Conservation (phyloP, 2,329 filamentous ascomycete genomes). For the Byssothecium circinans region DNA sequence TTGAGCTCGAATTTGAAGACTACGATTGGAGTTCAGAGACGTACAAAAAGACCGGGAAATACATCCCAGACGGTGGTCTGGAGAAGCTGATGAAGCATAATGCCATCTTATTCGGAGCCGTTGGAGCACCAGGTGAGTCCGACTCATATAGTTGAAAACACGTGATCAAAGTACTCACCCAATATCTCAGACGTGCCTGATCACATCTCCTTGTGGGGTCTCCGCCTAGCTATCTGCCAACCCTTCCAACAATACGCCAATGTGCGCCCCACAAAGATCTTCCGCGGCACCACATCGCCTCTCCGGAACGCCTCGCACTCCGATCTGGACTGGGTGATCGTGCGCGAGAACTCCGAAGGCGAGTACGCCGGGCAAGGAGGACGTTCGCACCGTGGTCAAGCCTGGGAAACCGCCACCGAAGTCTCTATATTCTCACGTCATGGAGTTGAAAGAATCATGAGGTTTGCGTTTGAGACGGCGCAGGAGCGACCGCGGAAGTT, state of each 20-base stretch:
- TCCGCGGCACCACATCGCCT: conserved; percentile 62
- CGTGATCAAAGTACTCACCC: not conserved
- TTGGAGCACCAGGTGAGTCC: conserved; percentile 59
- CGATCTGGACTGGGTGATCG: conserved; percentile 67
- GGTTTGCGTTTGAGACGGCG: conserved; percentile 65
- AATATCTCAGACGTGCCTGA: conserved; percentile 52
- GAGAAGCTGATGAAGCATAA: conserved; percentile 62
- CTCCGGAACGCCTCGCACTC: conserved; percentile 57
- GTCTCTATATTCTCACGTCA: conserved; percentile 65
- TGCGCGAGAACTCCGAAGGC: conserved; percentile 68
- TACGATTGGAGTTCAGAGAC: conserved; percentile 69
- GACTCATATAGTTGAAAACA: not conserved
- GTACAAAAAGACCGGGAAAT: conserved; percentile 67
- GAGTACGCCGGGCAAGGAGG: conserved; percentile 69
- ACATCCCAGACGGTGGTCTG: conserved; percentile 63
- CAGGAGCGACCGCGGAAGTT: conserved; percentile 59
- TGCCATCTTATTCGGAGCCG: conserved; percentile 69
- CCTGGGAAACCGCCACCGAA: conserved; percentile 65
- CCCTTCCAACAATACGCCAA: conserved; percentile 61
- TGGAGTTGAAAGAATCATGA: conserved; percentile 61
- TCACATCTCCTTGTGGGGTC: conserved; percentile 59
- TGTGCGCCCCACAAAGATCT: conserved; percentile 61
- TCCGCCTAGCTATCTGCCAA: conserved; percentile 59
- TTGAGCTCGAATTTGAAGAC: conserved; percentile 62
- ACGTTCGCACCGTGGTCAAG: conserved; percentile 59